Percentiles rank a stretch among this genome's conserved stretches.
phyloP scores from a whole-genome alignment of 371 early-diverging fungal species.

The Haplosporangium sp. region DNA sequence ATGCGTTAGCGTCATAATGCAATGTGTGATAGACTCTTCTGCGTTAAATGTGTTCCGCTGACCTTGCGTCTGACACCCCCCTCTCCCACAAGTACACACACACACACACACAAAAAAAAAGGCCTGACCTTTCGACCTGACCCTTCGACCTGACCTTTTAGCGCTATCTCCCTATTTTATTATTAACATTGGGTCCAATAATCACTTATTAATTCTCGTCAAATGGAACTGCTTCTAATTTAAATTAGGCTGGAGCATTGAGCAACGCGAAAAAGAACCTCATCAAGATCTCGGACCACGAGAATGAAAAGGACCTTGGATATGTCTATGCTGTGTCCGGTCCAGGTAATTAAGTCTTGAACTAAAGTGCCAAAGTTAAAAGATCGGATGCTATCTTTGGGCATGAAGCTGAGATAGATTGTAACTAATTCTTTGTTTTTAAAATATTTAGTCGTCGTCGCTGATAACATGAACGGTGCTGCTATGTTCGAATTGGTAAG shows the following conservation, averaged over 20 bases:
- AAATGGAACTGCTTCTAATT: not conserved
- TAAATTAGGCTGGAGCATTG: slow-evolving; percentile 81
- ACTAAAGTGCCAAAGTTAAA: not conserved
- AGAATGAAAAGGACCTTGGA: slow-evolving; percentile 91
- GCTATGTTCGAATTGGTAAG: slow-evolving; percentile 99
- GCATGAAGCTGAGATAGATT: not conserved
- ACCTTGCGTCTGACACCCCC: slow-evolving; percentile 4
- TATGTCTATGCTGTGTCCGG: slow-evolving; percentile 98
- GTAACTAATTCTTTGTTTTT: not conserved
- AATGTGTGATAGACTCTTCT: not conserved
- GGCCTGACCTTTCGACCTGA: slow-evolving; percentile 4
- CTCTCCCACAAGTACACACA: not conserved
- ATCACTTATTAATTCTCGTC: not conserved
- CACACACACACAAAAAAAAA: not conserved
- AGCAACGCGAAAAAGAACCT: slow-evolving; percentile 83
- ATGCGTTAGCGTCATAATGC: slow-evolving; percentile 5
- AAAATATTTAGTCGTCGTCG: slow-evolving; percentile 90
- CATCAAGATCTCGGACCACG: slow-evolving; percentile 89
- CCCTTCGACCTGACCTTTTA: not conserved
- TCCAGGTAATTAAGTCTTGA: slow-evolving; percentile 80
- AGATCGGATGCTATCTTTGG: not conserved
- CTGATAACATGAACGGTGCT: slow-evolving; percentile 98
- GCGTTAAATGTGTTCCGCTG: slow-evolving; percentile 1
- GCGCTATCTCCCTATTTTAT: not conserved
- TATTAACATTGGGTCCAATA: not conserved